Conservation (phyloP, 176 grass and related monocot genomes). For the Aegilops umbellulata region DNA sequence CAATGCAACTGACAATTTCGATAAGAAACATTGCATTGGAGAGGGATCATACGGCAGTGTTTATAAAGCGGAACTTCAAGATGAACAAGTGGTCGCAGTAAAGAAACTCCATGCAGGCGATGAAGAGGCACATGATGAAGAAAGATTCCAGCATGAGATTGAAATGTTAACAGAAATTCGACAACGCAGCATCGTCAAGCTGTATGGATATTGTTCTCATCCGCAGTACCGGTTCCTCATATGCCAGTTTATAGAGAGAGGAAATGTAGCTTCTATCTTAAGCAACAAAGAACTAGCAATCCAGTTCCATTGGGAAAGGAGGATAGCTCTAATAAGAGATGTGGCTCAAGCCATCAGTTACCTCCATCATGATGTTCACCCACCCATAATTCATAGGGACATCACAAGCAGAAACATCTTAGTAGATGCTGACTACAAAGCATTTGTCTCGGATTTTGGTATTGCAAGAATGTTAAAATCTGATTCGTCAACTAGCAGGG, state of each 20-base stretch:
- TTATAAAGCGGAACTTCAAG: constrained; percentile 6
- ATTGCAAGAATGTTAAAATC: constrained; percentile 2
- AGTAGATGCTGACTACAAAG: constrained; percentile 24
- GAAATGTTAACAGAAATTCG: constrained; percentile 9
- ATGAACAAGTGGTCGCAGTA: constrained; percentile 3
- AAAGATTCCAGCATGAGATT: constrained; percentile 13
- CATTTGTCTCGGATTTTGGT: constrained; percentile 28
- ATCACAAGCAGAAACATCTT: constrained; percentile 32
- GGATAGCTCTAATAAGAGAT: background rate
- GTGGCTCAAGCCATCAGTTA: constrained; percentile 32
- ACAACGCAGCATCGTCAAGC: constrained; percentile 19
- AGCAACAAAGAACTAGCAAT: background rate
- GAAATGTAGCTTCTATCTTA: constrained; percentile 9
- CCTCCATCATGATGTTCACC: constrained; percentile 23
- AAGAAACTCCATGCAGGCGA: background rate
- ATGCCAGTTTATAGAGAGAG: constrained; percentile 18
- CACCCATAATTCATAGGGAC: constrained; percentile 23
- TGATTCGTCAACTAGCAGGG: constrained; percentile 24
- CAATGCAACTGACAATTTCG: constrained; percentile 24
- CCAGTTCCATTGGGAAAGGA: constrained; percentile 10
- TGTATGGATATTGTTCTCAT: constrained; percentile 33
- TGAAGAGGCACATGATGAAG: background rate
- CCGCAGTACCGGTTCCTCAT: constrained; percentile 1
- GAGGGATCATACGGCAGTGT: constrained; percentile 8
- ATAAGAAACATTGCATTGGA: constrained; percentile 20